These are phyloP conservation scores for Tetrahymena borealis DNA, from an alignment of 73 alveolate species.

Conservation along the genomic window DNA sequence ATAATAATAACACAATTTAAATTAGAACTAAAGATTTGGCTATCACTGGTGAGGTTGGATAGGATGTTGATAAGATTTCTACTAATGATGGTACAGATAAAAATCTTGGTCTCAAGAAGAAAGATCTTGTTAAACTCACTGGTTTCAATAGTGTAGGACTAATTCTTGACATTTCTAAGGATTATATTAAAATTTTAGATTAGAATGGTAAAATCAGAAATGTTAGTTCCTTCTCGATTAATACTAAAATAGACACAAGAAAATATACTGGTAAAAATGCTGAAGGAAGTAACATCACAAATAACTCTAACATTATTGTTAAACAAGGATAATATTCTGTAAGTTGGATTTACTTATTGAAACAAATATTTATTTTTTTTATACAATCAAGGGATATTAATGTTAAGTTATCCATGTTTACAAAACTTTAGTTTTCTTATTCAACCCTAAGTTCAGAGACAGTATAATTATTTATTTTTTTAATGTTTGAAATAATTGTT, in stretches of 20 bases:
- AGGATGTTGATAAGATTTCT: background rate
- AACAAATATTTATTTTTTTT: background rate
- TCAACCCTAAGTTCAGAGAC: background rate
- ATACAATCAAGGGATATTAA: background rate
- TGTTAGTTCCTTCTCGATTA: background rate
- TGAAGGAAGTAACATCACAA: background rate
- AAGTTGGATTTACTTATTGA: background rate
- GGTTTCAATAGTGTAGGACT: background rate
- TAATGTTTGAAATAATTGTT: background rate
- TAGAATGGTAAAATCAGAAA: background rate
- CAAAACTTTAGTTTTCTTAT: background rate
- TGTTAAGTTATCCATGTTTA: background rate
- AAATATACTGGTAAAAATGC: background rate
- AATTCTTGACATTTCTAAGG: background rate
- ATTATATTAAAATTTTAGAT: background rate
- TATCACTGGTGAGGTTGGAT: background rate
- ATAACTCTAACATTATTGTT: background rate
- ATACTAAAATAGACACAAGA: background rate
- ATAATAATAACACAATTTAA: background rate
- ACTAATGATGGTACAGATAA: background rate
- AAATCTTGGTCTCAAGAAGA: background rate
- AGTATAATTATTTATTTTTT: background rate
- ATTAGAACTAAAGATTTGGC: background rate
- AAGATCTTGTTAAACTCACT: background rate
- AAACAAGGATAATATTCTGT: background rate